A percentile compares a stretch with the other conserved stretches of the same genome.
Conservation (phyloP, 1,284 basidiomycete genomes). For the Xerocomus amazonicus region DNA sequence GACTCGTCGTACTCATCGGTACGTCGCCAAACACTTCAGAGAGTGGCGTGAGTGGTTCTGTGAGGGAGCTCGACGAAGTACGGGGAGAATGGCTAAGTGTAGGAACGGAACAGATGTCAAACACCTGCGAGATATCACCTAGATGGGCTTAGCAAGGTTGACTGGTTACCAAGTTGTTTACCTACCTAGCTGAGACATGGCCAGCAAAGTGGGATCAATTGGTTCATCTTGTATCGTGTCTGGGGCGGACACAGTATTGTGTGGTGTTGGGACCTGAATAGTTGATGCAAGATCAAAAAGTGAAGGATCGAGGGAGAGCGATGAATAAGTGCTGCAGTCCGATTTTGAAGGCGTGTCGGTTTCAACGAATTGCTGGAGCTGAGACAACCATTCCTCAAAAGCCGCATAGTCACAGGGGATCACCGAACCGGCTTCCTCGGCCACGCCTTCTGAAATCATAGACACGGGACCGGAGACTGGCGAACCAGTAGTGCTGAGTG, state of each 20-base stretch:
- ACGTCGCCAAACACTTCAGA: conserved; percentile 19
- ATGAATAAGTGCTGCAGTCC: conserved; percentile 6
- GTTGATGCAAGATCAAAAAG: not conserved
- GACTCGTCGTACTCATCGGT: not conserved
- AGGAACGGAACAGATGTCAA: conserved; percentile 11
- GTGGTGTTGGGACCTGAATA: not conserved
- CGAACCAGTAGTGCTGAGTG: not conserved
- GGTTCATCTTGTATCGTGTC: conserved; percentile 19
- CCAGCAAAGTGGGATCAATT: conserved; percentile 39
- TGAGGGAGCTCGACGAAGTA: conserved; percentile 36
- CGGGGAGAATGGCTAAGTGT: conserved; percentile 34
- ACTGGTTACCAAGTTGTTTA: not conserved
- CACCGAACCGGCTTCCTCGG: conserved; percentile 3
- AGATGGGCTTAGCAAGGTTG: not conserved
- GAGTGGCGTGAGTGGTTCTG: conserved; percentile 33
- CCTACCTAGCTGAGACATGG: conserved; percentile 19
- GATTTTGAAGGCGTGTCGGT: conserved; percentile 6
- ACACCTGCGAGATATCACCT: conserved; percentile 1
- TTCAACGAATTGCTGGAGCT: conserved; percentile 41
- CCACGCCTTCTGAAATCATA: conserved; percentile 3
- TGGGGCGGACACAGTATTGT: not conserved
- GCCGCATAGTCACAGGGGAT: conserved; percentile 35
- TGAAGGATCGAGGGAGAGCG: conserved; percentile 2
- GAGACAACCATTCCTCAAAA: conserved; percentile 51
- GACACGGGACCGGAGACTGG: not conserved